These are phyloP conservation scores for Tylopilus sp. DNA, from an alignment of 768 basidiomycete genomes.

Conservation along the genomic window DNA sequence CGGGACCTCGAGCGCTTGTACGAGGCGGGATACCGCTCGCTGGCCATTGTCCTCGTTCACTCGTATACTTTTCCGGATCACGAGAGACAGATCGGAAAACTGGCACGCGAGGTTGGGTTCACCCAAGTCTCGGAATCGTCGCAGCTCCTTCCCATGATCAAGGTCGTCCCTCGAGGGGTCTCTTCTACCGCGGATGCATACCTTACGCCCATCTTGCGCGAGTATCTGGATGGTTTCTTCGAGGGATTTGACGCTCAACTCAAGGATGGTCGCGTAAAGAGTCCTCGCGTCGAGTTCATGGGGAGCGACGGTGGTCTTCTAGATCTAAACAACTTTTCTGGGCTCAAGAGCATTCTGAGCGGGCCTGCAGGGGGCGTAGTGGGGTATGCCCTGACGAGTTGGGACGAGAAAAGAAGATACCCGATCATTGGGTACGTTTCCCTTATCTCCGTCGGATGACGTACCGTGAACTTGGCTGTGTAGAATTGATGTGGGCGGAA, in stretches of 20 bases:
- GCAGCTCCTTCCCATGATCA: constrained; percentile 89
- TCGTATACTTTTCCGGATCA: constrained; percentile 92
- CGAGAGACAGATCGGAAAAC: constrained; percentile 63
- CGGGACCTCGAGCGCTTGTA: constrained; percentile 67
- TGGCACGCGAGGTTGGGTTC: constrained; percentile 85
- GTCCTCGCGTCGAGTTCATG: constrained; percentile 91
- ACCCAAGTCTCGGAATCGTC: constrained; percentile 85
- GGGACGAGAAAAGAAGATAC: constrained; percentile 65
- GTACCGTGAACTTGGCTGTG: not conserved
- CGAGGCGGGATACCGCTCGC: constrained; percentile 77
- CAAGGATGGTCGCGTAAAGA: constrained; percentile 52
- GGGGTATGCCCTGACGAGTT: constrained; percentile 86
- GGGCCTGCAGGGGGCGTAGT: constrained; percentile 97
- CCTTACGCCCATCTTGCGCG: constrained; percentile 80
- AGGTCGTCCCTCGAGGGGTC: constrained; percentile 89
- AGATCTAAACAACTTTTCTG: constrained; percentile 81
- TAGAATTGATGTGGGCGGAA: constrained; percentile 91
- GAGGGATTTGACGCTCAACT: constrained; percentile 78
- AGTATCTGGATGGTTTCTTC: constrained; percentile 92
- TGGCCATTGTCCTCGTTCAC: constrained; percentile 88
- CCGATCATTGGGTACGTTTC: constrained; percentile 79
- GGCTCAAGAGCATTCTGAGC: constrained; percentile 88
- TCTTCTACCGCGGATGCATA: constrained; percentile 95
- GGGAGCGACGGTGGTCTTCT: constrained; percentile 87
- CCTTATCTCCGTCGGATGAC: not conserved